phyloP scores from a whole-genome alignment of 148 eudicot genomes.

The Silene latifolia region DNA sequence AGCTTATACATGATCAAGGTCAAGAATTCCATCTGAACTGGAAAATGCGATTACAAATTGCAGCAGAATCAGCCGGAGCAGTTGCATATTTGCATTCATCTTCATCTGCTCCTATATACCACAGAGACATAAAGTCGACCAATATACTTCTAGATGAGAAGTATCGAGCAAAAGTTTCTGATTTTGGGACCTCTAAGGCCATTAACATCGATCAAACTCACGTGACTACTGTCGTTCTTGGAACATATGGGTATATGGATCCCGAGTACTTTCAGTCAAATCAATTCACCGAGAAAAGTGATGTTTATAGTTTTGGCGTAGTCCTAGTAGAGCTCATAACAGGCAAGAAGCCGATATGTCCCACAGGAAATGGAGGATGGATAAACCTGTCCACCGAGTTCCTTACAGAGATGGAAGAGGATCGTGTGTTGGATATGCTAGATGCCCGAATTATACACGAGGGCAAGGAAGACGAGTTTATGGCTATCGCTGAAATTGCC shows the following conservation, averaged over 20 bases:
- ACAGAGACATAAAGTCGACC: constrained; percentile 31
- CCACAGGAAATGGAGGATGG: constrained; percentile 22
- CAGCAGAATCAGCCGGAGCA: constrained; percentile 35
- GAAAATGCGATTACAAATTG: constrained; percentile 36
- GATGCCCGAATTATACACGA: constrained; percentile 20
- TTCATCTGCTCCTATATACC: constrained; percentile 25
- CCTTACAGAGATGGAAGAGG: constrained; percentile 23
- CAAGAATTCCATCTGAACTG: constrained; percentile 26
- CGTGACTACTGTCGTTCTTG: constrained; percentile 27
- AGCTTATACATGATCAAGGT: constrained; percentile 18
- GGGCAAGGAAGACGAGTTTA: constrained; percentile 25
- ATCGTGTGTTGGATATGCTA: constrained; percentile 15
- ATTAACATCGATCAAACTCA: constrained; percentile 36
- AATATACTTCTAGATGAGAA: constrained; percentile 30
- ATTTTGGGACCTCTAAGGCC: constrained; percentile 30
- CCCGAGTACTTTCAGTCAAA: constrained; percentile 33
- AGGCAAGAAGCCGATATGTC: constrained; percentile 24
- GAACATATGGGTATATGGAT: constrained; percentile 33
- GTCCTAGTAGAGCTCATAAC: constrained; percentile 34
- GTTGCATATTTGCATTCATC: constrained; percentile 30
- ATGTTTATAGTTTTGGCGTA: constrained; percentile 34
- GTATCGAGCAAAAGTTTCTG: constrained; percentile 27
- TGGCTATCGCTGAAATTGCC: constrained; percentile 24
- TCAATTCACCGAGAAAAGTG: constrained; percentile 34
- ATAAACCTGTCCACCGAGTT: constrained; percentile 25